phyloP scores from a whole-genome alignment of 2,329 filamentous ascomycete species.

The Phoma sp. region DNA sequence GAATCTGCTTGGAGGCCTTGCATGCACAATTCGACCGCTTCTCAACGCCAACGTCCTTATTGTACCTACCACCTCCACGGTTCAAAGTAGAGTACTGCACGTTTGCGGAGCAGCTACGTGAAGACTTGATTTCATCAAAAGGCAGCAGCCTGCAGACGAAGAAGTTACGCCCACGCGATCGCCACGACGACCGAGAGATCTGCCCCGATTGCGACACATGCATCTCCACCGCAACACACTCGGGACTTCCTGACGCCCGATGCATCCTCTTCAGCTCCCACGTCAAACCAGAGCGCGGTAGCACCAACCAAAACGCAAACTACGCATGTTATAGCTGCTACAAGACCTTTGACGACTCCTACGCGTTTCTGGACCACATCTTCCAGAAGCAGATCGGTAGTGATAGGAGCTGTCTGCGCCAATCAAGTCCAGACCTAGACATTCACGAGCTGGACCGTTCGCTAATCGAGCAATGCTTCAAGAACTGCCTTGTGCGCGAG shows the following conservation, averaged over 20 bases:
- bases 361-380: slow-evolving; percentile 44
- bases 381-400: slow-evolving; percentile 45
- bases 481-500: slow-evolving; percentile 42
- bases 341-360: slow-evolving; percentile 44
- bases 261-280: slow-evolving; percentile 43
- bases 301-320: slow-evolving; percentile 21
- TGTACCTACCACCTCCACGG: slow-evolving; percentile 41
- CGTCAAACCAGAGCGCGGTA: slow-evolving; percentile 7
- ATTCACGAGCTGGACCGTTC: slow-evolving; percentile 30
- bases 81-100: slow-evolving; percentile 45
- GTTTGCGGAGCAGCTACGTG: slow-evolving; percentile 38
- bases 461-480: slow-evolving; percentile 40
- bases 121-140: slow-evolving; percentile 29
- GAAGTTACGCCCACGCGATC: slow-evolving; percentile 36
- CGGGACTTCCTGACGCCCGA: slow-evolving; percentile 39
- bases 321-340: slow-evolving; percentile 46
- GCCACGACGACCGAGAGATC: slow-evolving; percentile 42
- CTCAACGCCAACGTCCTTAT: slow-evolving; percentile 22
- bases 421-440: slow-evolving; percentile 26
- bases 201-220: slow-evolving; percentile 41
- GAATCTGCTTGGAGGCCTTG: slow-evolving; percentile 38
- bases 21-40: slow-evolving; percentile 40
- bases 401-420: slow-evolving; percentile 37
- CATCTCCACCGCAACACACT: slow-evolving; percentile 41
- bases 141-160: slow-evolving; percentile 31